Evolutionary conservation across 2,329 filamentous ascomycete species (phyloP).

Genomic region (Acephala macrosclerotiorum): DNA sequence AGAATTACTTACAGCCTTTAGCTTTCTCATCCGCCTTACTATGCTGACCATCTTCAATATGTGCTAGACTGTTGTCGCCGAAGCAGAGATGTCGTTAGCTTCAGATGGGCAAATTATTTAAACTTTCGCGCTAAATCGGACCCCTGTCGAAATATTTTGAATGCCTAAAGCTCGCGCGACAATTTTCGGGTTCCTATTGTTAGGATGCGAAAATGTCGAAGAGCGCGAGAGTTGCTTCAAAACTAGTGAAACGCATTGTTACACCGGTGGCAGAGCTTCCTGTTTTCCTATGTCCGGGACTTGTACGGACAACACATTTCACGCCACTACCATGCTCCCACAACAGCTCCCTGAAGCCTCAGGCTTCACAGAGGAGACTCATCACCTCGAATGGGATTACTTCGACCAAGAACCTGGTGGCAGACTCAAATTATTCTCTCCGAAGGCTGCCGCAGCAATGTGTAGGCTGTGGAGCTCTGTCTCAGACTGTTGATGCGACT

Average conservation of each 20-base stretch:
- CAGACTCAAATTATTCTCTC: not conserved
- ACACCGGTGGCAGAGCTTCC: conserved; percentile 49
- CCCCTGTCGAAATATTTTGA: conserved; percentile 36
- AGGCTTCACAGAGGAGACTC: conserved; percentile 24
- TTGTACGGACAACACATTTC: conserved; percentile 32
- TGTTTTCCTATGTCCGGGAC: conserved; percentile 56
- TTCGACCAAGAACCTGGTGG: not conserved
- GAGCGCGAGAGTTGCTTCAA: conserved; percentile 27
- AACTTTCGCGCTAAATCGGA: conserved; percentile 36
- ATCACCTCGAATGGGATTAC: conserved; percentile 7
- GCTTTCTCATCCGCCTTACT: conserved; percentile 74
- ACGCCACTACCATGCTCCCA: conserved; percentile 6
- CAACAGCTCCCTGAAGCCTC: conserved; percentile 17
- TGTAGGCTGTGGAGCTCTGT: conserved; percentile 69
- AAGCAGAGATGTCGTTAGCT: conserved; percentile 13
- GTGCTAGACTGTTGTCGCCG: conserved; percentile 17
- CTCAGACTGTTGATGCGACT: conserved; percentile 60
- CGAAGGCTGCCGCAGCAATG: conserved; percentile 61
- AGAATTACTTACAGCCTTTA: conserved; percentile 69
- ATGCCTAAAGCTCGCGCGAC: conserved; percentile 6
- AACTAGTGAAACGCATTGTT: conserved; percentile 28
- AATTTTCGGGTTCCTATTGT: not conserved
- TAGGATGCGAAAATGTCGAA: conserved; percentile 27
- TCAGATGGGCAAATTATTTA: conserved; percentile 36
- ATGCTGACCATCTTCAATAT: conserved; percentile 58